Conservation (phyloP, 163 green algal species). For the Scenedesmus sp. region DNA sequence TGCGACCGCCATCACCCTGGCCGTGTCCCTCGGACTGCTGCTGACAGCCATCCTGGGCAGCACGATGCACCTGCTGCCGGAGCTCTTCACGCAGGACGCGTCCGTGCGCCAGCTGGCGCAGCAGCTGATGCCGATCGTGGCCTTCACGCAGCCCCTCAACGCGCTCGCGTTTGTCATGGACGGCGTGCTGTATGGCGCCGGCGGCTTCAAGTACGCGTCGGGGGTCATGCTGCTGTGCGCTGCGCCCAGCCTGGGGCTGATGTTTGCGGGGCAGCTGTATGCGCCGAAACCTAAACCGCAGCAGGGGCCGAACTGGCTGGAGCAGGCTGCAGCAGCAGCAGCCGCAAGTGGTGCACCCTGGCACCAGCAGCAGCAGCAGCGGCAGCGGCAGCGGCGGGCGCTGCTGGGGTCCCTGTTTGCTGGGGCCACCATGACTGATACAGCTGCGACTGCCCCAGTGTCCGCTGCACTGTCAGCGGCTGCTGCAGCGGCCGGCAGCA, state of each 20-base stretch:
- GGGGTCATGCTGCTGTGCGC: conserved; percentile 64
- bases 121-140: conserved; percentile 75
- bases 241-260: conserved; percentile 57
- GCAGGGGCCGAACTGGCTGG: neutral
- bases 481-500: neutral
- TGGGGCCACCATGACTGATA: neutral
- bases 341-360: neutral
- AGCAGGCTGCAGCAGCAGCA: neutral
- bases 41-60: conserved; percentile 60
- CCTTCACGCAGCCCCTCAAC: conserved; percentile 82
- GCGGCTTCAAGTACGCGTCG: conserved; percentile 69
- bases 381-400: too few species aligned
- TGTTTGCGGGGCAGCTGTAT: conserved; percentile 57
- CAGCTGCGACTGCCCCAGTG: neutral
- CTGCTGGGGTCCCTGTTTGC: too few species aligned
- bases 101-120: conserved; percentile 56
- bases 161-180: conserved; percentile 85
- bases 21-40: conserved; percentile 52
- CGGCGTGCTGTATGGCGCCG: conserved; percentile 79
- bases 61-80: conserved; percentile 58
- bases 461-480: neutral
- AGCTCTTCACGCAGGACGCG: conserved; percentile 71
- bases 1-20: conserved; percentile 1
- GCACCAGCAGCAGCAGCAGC: neutral
- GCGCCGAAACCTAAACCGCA: neutral